phyloP scores from a whole-genome alignment of 345 rosid genomes.

The Citrus cavaleriei region DNA sequence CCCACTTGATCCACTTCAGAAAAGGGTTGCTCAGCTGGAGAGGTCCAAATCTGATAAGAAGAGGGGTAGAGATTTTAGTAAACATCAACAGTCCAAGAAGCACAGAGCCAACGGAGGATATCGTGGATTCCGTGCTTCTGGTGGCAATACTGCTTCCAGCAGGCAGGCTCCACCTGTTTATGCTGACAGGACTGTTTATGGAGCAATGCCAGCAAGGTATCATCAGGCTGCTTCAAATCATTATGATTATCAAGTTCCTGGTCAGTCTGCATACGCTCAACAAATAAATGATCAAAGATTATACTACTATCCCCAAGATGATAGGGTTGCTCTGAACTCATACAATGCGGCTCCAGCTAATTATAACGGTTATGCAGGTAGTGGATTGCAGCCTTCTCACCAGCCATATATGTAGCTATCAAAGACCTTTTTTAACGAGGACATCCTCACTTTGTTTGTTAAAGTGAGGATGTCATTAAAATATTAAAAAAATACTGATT shows the following conservation, averaged over 20 bases:
- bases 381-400: conserved; percentile 32
- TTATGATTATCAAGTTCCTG: conserved; percentile 32
- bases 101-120: conserved; percentile 32
- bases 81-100: conserved; percentile 38
- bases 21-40: conserved; percentile 51
- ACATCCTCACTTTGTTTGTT: no score
- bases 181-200: conserved; percentile 17
- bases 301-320: conserved; percentile 35
- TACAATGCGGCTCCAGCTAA: conserved; percentile 27
- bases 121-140: conserved; percentile 29
- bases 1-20: conserved; percentile 52
- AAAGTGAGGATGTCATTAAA: no score
- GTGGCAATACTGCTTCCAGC: conserved; percentile 10
- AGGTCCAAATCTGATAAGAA: conserved; percentile 44
- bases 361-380: conserved; percentile 25
- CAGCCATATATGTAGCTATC: conserved; percentile 32
- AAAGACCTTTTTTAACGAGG: no score
- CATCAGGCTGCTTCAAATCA: conserved; percentile 28
- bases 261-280: conserved; percentile 34
- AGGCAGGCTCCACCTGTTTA: conserved; percentile 33
- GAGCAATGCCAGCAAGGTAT: conserved; percentile 37
- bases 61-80: conserved; percentile 34
- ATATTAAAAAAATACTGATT: no score
- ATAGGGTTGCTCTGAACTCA: conserved; percentile 18
- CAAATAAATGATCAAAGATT: conserved; percentile 41